Evolutionary conservation across 2,329 filamentous ascomycete genomes (phyloP).

Genomic region (Xylariaceae sp.): DNA sequence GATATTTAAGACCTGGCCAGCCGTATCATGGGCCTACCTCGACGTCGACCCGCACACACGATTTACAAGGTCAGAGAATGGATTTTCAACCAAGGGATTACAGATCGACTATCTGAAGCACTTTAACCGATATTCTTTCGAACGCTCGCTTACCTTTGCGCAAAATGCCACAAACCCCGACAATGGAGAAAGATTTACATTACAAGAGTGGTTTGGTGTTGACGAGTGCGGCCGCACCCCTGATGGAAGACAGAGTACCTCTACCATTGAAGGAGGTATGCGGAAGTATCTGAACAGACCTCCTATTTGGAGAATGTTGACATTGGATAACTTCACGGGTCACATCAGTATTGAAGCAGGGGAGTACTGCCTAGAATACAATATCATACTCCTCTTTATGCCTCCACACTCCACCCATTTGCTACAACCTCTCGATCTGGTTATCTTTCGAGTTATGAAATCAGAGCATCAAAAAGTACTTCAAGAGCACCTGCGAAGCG

Average conservation of each 20-base stretch:
- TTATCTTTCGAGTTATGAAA: not conserved
- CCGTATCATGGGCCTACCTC: too few species aligned
- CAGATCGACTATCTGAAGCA: too few species aligned
- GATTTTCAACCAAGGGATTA: too few species aligned
- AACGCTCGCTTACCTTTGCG: too few species aligned
- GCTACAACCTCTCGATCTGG: not conserved
- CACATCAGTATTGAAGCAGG: not conserved
- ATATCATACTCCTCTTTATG: not conserved
- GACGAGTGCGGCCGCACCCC: not conserved
- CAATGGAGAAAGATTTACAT: too few species aligned
- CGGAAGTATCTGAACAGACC: not conserved
- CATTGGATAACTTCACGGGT: not conserved
- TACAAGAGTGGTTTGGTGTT: too few species aligned
- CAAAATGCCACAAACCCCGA: too few species aligned
- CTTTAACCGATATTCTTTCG: too few species aligned
- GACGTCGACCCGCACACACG: too few species aligned
- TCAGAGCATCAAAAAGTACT: not conserved
- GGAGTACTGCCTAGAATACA: not conserved
- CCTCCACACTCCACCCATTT: not conserved
- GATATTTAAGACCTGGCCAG: too few species aligned
- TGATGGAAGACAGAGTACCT: not conserved
- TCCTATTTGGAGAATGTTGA: not conserved
- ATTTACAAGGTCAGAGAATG: too few species aligned
- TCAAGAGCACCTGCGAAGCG: not conserved
- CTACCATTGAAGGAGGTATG: not conserved